A percentile compares a stretch with the other conserved stretches of the same genome.
phyloP scores from a whole-genome alignment of 176 grass and related monocot genomes.

The Leersia perrieri region DNA sequence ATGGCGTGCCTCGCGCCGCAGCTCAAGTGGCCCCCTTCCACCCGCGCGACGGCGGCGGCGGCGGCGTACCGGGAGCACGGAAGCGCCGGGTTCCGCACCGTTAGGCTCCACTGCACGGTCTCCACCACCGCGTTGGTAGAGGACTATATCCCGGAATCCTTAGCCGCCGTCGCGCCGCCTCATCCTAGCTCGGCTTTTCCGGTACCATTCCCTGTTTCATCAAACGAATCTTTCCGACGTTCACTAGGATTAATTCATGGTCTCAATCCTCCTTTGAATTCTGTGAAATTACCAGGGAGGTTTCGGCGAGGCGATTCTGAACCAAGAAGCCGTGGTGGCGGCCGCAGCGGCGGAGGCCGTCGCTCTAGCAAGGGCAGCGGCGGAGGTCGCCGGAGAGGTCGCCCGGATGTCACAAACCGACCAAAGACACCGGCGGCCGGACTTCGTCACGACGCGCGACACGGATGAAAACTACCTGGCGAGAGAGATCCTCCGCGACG shows the following conservation, averaged over 20 bases:
- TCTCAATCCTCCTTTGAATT: not conserved
- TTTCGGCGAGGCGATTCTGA: slow-evolving; percentile 57
- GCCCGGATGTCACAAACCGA: slow-evolving; percentile 45
- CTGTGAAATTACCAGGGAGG: slow-evolving; percentile 12
- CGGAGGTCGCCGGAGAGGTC: slow-evolving; percentile 71
- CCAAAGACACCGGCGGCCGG: not conserved
- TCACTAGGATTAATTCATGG: not conserved
- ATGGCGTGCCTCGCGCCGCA: slow-evolving; percentile 58
- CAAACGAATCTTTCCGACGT: not conserved
- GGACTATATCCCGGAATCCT: slow-evolving; percentile 6
- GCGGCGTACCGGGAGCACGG: slow-evolving; percentile 33
- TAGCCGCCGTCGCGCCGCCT: not conserved
- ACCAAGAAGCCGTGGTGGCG: slow-evolving; percentile 62
- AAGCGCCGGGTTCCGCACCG: not conserved
- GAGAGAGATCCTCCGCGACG: slow-evolving; percentile 22
- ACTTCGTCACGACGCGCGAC: not conserved
- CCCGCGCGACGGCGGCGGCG: slow-evolving; percentile 21
- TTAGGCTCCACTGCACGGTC: slow-evolving; percentile 23
- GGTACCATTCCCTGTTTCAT: slow-evolving; percentile 15
- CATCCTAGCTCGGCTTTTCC: not conserved
- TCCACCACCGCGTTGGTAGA: slow-evolving; percentile 24
- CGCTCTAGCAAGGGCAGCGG: slow-evolving; percentile 80
- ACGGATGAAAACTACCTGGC: slow-evolving; percentile 15
- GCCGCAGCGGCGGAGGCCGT: slow-evolving; percentile 83
- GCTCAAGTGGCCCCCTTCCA: slow-evolving; percentile 48